These are phyloP conservation scores for Groenewaldozyma sp. DNA, from an alignment of 1,139 yeast genomes.

Conservation along the genomic window DNA sequence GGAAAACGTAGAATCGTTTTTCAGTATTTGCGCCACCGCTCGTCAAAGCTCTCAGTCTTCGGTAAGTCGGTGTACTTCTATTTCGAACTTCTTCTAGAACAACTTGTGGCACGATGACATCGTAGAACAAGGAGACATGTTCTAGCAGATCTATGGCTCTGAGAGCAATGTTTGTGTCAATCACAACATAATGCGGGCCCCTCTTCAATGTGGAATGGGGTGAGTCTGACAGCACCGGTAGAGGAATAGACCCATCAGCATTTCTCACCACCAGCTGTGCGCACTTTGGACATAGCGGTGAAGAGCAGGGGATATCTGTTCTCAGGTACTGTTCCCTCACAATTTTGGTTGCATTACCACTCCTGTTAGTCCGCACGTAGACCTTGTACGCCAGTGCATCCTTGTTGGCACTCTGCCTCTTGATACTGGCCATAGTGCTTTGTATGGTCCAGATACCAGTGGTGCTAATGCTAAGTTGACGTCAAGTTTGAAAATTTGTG, in stretches of 20 bases:
- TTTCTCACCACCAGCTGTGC: constrained; percentile 30
- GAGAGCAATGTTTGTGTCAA: constrained; percentile 83
- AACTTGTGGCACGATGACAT: constrained; percentile 88
- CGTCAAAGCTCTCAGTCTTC: constrained; percentile 68
- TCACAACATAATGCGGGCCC: constrained; percentile 65
- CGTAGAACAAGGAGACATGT: constrained; percentile 65
- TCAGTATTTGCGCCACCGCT: constrained; percentile 48
- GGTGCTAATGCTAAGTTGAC: neutral
- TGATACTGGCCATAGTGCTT: constrained; percentile 11
- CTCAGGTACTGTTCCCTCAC: constrained; percentile 92
- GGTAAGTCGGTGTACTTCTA: constrained; percentile 79
- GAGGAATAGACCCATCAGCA: constrained; percentile 35
- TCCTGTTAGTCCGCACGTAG: constrained; percentile 71
- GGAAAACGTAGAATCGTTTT: constrained; percentile 83
- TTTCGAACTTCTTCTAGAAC: constrained; percentile 90
- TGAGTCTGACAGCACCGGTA: constrained; percentile 35
- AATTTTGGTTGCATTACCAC: constrained; percentile 83
- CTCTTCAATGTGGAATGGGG: constrained; percentile 49
- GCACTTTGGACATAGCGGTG: constrained; percentile 60
- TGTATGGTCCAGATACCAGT: neutral
- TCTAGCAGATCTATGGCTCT: constrained; percentile 89
- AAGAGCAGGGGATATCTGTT: constrained; percentile 85
- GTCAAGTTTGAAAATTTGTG: neutral
- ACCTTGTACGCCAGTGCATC: constrained; percentile 57
- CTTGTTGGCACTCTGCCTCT: constrained; percentile 13